phyloP scores from a whole-genome alignment of 2,329 filamentous ascomycete genomes.

The Verticillium isaacii region DNA sequence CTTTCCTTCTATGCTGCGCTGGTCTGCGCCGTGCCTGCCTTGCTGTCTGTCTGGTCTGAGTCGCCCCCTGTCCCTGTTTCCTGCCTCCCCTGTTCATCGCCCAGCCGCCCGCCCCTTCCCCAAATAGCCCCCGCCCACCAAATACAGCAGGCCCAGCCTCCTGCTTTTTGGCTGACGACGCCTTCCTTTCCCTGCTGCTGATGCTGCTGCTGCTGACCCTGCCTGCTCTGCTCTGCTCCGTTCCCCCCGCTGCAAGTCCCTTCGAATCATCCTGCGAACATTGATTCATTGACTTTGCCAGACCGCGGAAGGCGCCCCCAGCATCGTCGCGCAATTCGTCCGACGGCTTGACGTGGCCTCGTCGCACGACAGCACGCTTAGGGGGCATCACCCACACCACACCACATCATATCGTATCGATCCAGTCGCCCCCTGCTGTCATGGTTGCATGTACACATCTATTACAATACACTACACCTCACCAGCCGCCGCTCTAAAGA shows the following conservation, averaged over 20 bases:
- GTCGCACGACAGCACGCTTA: not conserved
- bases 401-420: not conserved
- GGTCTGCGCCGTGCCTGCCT: too few species aligned
- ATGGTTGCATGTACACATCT: constrained; percentile 25
- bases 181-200: not conserved
- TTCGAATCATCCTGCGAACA: too few species aligned
- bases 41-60: too few species aligned
- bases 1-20: not conserved
- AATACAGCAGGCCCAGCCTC: not conserved
- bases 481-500: constrained; percentile 20
- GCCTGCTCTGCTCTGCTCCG: too few species aligned
- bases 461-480: constrained; percentile 35
- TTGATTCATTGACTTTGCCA: too few species aligned
- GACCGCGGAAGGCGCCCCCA: too few species aligned
- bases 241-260: too few species aligned
- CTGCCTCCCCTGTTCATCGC: not conserved
- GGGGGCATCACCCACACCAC: not conserved
- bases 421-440: not conserved
- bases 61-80: not conserved
- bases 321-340: too few species aligned
- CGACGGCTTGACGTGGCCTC: not conserved
- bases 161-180: not conserved
- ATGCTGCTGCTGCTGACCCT: not conserved
- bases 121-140: not conserved
- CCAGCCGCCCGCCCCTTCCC: not conserved